These are phyloP conservation scores for Dryas drummondii DNA, from an alignment of 306 rosid genomes.

Conservation along the genomic window DNA sequence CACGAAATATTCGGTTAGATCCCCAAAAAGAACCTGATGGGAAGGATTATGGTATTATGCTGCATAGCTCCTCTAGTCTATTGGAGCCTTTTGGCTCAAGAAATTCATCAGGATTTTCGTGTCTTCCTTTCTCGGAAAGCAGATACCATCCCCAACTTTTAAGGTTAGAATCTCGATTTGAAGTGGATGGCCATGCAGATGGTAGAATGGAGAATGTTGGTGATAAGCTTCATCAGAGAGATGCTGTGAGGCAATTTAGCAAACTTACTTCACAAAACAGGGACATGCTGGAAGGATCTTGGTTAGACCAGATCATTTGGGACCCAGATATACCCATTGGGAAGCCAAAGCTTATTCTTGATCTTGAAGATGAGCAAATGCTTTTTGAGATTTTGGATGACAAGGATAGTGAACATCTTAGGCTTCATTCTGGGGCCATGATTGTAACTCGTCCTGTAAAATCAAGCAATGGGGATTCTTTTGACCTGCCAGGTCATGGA, in stretches of 20 bases:
- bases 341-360: slow-evolving; percentile 83
- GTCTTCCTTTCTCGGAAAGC: slow-evolving; percentile 37
- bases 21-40: slow-evolving; percentile 37
- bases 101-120: slow-evolving; percentile 40
- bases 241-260: slow-evolving; percentile 46
- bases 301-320: slow-evolving; percentile 90
- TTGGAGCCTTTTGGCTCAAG: slow-evolving; percentile 65
- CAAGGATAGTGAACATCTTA: slow-evolving; percentile 59
- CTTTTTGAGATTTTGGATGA: slow-evolving; percentile 82
- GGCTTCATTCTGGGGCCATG: slow-evolving; percentile 93
- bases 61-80: slow-evolving; percentile 39
- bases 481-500: slow-evolving; percentile 73
- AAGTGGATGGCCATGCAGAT: slow-evolving; percentile 42
- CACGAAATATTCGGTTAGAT: slow-evolving; percentile 35
- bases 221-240: slow-evolving; percentile 50
- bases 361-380: slow-evolving; percentile 97
- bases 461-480: slow-evolving; percentile 52
- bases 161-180: slow-evolving; percentile 63
- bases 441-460: slow-evolving; percentile 55
- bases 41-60: slow-evolving; percentile 31
- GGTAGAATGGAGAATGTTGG: slow-evolving; percentile 35
- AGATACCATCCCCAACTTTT: slow-evolving; percentile 83
- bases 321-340: slow-evolving; percentile 51
- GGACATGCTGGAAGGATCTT: slow-evolving; percentile 75
- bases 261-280: slow-evolving; percentile 62